Evolutionary conservation across 225 moss, liverwort and hornwort genomes (phyloP).

Genomic region (Asterella californica): DNA sequence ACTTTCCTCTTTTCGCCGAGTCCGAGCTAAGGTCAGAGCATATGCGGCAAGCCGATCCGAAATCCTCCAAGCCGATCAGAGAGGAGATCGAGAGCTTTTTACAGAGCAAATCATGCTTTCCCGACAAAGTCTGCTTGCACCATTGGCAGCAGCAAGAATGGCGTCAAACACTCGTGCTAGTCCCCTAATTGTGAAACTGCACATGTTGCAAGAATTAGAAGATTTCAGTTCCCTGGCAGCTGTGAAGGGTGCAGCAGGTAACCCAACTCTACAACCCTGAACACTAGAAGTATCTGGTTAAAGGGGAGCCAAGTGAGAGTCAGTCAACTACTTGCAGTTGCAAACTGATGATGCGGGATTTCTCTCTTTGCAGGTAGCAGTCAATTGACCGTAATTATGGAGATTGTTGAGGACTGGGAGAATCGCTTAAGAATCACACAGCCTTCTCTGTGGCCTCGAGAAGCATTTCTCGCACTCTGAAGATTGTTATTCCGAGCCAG

Average conservation of each 20-base stretch:
- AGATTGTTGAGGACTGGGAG: slow-evolving; percentile 92
- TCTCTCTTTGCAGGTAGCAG: slow-evolving; percentile 46
- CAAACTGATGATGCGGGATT: background rate
- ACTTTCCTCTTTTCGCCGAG: slow-evolving; percentile 85
- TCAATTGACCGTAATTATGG: slow-evolving; percentile 60
- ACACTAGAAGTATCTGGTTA: background rate
- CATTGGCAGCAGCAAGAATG: slow-evolving; percentile 98
- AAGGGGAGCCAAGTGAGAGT: background rate
- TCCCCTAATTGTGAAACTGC: slow-evolving; percentile 92
- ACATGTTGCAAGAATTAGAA: slow-evolving; percentile 96
- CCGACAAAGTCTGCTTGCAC: slow-evolving; percentile 80
- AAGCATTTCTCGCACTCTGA: slow-evolving; percentile 87
- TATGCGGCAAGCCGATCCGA: background rate
- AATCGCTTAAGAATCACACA: slow-evolving; percentile 90
- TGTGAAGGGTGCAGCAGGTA: slow-evolving; percentile 41
- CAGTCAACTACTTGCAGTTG: background rate
- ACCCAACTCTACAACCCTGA: background rate
- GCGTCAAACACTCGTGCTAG: slow-evolving; percentile 96
- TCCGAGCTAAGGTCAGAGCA: slow-evolving; percentile 57
- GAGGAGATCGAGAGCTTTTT: slow-evolving; percentile 61
- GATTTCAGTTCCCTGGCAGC: slow-evolving; percentile 79
- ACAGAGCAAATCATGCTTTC: slow-evolving; percentile 63
- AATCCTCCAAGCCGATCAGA: slow-evolving; percentile 83
- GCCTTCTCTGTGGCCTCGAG: slow-evolving; percentile 90
- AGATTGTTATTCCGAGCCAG: slow-evolving; percentile 75